Base-by-base conservation (phyloP, 2,329 filamentous ascomycete species). In the Aspergillus quadrilineatus region DNA sequence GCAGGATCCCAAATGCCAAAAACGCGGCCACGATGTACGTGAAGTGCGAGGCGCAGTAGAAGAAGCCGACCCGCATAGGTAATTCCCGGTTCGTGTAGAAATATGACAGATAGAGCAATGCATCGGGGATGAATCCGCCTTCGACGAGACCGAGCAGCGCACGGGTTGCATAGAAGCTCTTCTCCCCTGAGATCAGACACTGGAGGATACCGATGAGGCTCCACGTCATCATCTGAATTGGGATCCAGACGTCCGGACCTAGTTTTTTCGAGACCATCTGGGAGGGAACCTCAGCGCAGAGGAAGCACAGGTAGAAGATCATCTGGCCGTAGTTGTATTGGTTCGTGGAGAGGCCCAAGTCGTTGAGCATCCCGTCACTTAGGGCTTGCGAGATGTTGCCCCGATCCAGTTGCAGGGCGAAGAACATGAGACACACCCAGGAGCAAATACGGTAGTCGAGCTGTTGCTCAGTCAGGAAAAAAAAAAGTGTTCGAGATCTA, bases 11-110 rank as follows among this genome's bases (percentile, higher is more conserved):
- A 50, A 68, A 83, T 0, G 77, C 78, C 4, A 81, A 69, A 39
- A 82, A 76, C 0, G 80, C 69, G 7, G 79, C 67, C 0, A 80
- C 67, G n/a, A 80, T 80, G 1, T 70, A 67, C 0, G 78, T 80
- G 0, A 69, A 68, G 42, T 78, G 61, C 8, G 87, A 83, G 0
- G 86, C 80, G 0, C 84, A 84, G 88, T 88, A 92, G 74, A 91
- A 91, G 65, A 80, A 83, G 61, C 83, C 83, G 14, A 92, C 74
- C 1, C 89, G 81, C 8, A 82, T 80, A 0, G 88, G 87, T 0
- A 92, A 76, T 67, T 92, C 89, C 50, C 80, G 80, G 1, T 84
- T 84, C 45, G 84, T 91, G 74, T 91, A 92, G 71, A 88, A 92
- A 70, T 92, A 92, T 4, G 84, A 86, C 9, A 73, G 59, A 32